These are phyloP conservation scores for Laguncularia racemosa DNA, from an alignment of 345 rosid genomes.

Conservation along the genomic window DNA sequence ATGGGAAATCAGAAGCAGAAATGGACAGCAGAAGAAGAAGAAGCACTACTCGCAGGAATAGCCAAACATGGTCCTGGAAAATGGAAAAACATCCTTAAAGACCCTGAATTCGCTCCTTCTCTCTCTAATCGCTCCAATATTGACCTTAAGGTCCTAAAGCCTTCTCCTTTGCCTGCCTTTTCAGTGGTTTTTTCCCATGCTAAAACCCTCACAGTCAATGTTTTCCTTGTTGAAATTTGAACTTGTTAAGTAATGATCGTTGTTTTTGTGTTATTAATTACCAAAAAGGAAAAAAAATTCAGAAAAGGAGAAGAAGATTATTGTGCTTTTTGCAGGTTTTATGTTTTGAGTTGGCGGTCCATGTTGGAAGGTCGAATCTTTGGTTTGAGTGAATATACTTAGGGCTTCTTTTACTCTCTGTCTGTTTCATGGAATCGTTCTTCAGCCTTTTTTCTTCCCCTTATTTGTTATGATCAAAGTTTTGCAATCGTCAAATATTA, in stretches of 20 bases:
- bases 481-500: no score
- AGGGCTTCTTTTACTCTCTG: no score
- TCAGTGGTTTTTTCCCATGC: background rate
- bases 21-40: conserved; percentile 81
- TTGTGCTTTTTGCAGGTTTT: no score
- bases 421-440: no score
- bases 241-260: background rate
- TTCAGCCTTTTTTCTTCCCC: no score
- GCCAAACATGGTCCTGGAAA: conserved; percentile 74
- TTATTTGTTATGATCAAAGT: no score
- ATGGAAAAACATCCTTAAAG: conserved; percentile 79
- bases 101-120: conserved; percentile 53
- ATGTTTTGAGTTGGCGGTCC: no score
- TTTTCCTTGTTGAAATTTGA: background rate
- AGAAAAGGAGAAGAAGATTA: no score
- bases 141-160: conserved; percentile 69
- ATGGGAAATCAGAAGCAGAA: conserved; percentile 89
- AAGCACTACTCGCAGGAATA: conserved; percentile 64
- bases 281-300: no score
- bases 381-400: no score
- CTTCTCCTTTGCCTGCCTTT: background rate
- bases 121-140: conserved; percentile 73
- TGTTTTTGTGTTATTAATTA: background rate
- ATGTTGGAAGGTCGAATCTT: no score
- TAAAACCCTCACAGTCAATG: background rate